Conservation (phyloP, 23 red algal species). For the Agarophyton chilense region DNA sequence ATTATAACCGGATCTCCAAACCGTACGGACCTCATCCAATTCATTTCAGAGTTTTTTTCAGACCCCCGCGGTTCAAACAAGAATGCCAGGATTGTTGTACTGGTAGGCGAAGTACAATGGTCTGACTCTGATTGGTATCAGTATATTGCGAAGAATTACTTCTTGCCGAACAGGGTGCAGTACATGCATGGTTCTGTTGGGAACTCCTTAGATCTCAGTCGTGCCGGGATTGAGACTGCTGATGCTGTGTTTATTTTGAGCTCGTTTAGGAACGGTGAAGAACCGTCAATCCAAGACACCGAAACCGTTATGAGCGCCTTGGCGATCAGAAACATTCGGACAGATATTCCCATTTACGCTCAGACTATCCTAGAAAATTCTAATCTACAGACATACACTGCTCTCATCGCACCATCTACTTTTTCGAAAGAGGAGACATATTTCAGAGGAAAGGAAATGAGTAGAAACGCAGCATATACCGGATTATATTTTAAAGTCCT, state of each 20-base stretch:
- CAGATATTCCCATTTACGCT: slow-evolving; percentile 75
- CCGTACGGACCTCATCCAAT: slow-evolving; percentile 63
- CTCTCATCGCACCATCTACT: slow-evolving; percentile 30
- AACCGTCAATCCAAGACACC: slow-evolving; percentile 51
- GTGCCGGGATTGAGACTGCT: slow-evolving; percentile 48
- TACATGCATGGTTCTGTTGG: slow-evolving; percentile 52
- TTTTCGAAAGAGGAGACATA: slow-evolving; percentile 34
- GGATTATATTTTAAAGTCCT: slow-evolving; percentile 35
- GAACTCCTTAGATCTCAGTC: slow-evolving; percentile 43
- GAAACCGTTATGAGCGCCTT: slow-evolving; percentile 61
- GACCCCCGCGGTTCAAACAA: slow-evolving; percentile 59
- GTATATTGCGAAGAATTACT: slow-evolving; percentile 56
- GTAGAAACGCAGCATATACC: slow-evolving; percentile 6
- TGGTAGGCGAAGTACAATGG: slow-evolving; percentile 70
- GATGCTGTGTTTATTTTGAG: slow-evolving; percentile 74
- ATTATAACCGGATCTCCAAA: slow-evolving; percentile 73
- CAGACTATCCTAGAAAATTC: slow-evolving; percentile 60
- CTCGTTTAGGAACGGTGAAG: slow-evolving; percentile 38
- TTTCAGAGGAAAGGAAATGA: slow-evolving; percentile 36
- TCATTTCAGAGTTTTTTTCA: slow-evolving; percentile 75
- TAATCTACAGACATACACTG: slow-evolving; percentile 55
- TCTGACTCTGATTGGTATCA: slow-evolving; percentile 77
- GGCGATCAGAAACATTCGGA: slow-evolving; percentile 68
- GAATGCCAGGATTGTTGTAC: slow-evolving; percentile 66
- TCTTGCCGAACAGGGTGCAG: slow-evolving; percentile 38